phyloP scores from a whole-genome alignment of 192 early-diverging fungal species.

The Dissophora ornata region DNA sequence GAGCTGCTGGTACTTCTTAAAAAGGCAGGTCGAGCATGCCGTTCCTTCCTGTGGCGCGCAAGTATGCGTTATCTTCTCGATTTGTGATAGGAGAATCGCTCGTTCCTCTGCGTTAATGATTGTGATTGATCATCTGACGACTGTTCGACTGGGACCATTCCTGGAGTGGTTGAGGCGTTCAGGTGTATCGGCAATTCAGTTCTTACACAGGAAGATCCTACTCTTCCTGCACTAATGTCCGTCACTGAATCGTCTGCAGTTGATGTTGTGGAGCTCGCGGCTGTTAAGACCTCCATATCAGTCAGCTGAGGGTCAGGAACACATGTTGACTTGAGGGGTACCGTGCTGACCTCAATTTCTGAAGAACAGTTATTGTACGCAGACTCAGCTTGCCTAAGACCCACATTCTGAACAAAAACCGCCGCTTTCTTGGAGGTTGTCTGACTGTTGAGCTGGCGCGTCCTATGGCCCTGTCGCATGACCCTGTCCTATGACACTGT shows the following conservation, averaged over 20 bases:
- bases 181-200: conserved; percentile 2
- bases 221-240: conserved; percentile 2
- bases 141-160: neutral
- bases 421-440: too few species aligned
- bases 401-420: too few species aligned
- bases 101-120: conserved; percentile 10
- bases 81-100: conserved; percentile 20
- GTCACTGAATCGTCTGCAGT: conserved; percentile 10
- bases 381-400: too few species aligned
- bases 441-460: too few species aligned
- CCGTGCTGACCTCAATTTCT: too few species aligned
- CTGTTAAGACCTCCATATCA: too few species aligned
- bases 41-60: conserved; percentile 9
- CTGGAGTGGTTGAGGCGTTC: conserved; percentile 10
- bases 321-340: too few species aligned
- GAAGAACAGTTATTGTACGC: too few species aligned
- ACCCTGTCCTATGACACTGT: too few species aligned
- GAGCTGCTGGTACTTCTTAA: conserved; percentile 23
- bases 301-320: too few species aligned
- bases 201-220: conserved; percentile 7
- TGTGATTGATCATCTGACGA: conserved; percentile 13
- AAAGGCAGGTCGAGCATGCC: conserved; percentile 18
- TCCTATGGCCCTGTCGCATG: too few species aligned
- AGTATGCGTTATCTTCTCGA: conserved; percentile 19
- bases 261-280: conserved; percentile 13